Percentiles rank a stretch among this genome's conserved stretches.
These are phyloP conservation scores for Phytopythium kandeliae DNA, from an alignment of 352 stramenopile species.

Conservation along the genomic window DNA sequence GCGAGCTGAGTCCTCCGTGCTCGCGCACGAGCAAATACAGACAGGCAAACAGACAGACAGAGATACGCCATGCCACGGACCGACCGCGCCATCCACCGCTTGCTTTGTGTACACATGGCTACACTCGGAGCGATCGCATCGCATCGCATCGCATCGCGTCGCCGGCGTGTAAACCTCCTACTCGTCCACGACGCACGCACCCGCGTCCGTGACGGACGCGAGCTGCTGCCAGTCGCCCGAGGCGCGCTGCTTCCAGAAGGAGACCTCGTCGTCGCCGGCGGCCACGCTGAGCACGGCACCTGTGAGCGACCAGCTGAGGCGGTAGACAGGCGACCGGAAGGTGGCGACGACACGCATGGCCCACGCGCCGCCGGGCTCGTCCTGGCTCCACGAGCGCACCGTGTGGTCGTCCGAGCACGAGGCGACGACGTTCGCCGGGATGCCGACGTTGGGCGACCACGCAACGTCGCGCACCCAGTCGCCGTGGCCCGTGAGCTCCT, in stretches of 20 bases:
- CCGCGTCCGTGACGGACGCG: slow-evolving; percentile 68
- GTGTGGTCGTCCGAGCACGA: slow-evolving; percentile 82
- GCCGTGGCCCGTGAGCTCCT: slow-evolving; percentile 53
- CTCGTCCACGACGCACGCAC: slow-evolving; percentile 29
- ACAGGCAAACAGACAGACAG: slow-evolving; percentile 10
- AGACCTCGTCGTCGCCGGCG: slow-evolving; percentile 65
- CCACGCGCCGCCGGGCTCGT: slow-evolving; percentile 58
- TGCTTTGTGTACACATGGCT: background rate
- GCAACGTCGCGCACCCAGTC: slow-evolving; percentile 84
- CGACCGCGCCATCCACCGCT: background rate
- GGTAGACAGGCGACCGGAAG: slow-evolving; percentile 69
- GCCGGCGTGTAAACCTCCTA: no score
- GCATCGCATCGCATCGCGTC: no score
- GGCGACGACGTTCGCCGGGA: slow-evolving; percentile 75
- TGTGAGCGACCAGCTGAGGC: slow-evolving; percentile 81
- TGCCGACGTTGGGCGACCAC: slow-evolving; percentile 80
- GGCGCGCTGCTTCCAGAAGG: slow-evolving; percentile 72
- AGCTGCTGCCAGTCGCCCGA: slow-evolving; percentile 65
- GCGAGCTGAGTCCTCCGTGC: slow-evolving; percentile 2
- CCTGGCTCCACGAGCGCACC: slow-evolving; percentile 75
- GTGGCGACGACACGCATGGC: slow-evolving; percentile 53
- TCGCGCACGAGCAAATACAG: slow-evolving; percentile 3
- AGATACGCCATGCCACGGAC: background rate
- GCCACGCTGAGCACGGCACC: slow-evolving; percentile 60
- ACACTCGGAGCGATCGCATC: background rate